A percentile compares a stretch with the other conserved stretches of the same genome.
These are phyloP conservation scores for Pisolithus sp. DNA, from an alignment of 768 basidiomycete genomes.

Conservation along the genomic window DNA sequence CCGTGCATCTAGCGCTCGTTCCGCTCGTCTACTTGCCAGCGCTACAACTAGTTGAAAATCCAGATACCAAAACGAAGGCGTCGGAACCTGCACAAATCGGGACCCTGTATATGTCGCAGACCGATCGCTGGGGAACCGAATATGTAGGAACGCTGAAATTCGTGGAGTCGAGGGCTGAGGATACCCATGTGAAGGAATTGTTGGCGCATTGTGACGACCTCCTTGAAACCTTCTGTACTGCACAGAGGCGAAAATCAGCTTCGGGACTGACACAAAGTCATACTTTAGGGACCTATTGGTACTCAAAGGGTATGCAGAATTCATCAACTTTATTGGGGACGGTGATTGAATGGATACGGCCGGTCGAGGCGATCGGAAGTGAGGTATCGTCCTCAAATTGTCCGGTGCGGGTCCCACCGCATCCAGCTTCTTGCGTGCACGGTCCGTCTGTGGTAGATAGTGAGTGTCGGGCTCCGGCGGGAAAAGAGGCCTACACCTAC, in stretches of 20 bases:
- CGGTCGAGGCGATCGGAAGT: conserved; percentile 45
- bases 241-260: conserved; percentile 21
- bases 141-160: conserved; percentile 46
- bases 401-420: conserved; percentile 53
- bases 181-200: conserved; percentile 40
- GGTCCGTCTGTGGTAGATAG: conserved; percentile 52
- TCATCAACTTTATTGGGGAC: conserved; percentile 5
- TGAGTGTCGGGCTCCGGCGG: background rate
- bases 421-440: conserved; percentile 55
- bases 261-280: conserved; percentile 10
- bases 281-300: background rate
- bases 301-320: too few species aligned
- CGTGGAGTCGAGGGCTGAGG: conserved; percentile 44
- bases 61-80: conserved; percentile 7
- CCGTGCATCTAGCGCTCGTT: conserved; percentile 61
- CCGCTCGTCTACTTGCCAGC: conserved; percentile 45
- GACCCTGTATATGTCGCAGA: conserved; percentile 49
- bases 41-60: background rate
- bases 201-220: conserved; percentile 52
- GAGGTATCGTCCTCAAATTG: conserved; percentile 74
- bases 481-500: conserved; percentile 35
- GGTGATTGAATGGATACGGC: conserved; percentile 36
- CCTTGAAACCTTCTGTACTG: conserved; percentile 33
- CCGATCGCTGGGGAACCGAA: conserved; percentile 50
- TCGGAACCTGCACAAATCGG: conserved; percentile 12